phyloP scores from a whole-genome alignment of 805 yeast genomes.

The Hanseniaspora vineae region DNA sequence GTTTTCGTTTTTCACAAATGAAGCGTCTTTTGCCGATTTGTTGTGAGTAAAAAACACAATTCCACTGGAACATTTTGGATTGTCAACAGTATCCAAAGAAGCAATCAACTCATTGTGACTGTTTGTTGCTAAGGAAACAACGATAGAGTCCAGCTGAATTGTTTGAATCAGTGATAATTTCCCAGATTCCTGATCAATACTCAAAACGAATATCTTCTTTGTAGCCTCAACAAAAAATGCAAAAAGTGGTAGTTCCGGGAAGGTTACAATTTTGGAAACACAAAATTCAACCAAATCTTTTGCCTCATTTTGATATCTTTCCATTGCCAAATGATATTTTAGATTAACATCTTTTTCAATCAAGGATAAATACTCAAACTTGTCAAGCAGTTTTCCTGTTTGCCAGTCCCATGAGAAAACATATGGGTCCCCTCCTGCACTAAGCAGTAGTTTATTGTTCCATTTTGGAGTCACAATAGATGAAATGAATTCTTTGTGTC shows the following conservation, averaged over 20 bases:
- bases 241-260: slow-evolving; percentile 20
- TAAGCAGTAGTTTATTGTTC: slow-evolving; percentile 39
- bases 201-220: slow-evolving; percentile 26
- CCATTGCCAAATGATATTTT: slow-evolving; percentile 45
- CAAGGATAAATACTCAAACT: slow-evolving; percentile 34
- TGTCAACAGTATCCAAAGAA: slow-evolving; percentile 23
- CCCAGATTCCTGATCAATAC: slow-evolving; percentile 13
- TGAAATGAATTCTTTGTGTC: slow-evolving; percentile 76
- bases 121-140: slow-evolving; percentile 22
- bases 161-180: slow-evolving; percentile 15
- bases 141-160: slow-evolving; percentile 19
- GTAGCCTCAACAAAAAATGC: slow-evolving; percentile 43
- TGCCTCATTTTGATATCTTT: slow-evolving; percentile 43
- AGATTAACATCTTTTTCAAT: slow-evolving; percentile 35
- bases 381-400: slow-evolving; percentile 33
- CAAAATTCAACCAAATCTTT: slow-evolving; percentile 37
- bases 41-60: slow-evolving; percentile 16
- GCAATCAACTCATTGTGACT: slow-evolving; percentile 22
- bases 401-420: slow-evolving; percentile 75
- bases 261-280: slow-evolving; percentile 32
- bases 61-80: slow-evolving; percentile 7
- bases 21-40: slow-evolving; percentile 3
- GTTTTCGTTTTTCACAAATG: slow-evolving; percentile 14
- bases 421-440: slow-evolving; percentile 86
- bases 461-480: slow-evolving; percentile 43